Evolutionary conservation across 257 asterid species (phyloP).

Genomic region (Solanum pennellii): DNA sequence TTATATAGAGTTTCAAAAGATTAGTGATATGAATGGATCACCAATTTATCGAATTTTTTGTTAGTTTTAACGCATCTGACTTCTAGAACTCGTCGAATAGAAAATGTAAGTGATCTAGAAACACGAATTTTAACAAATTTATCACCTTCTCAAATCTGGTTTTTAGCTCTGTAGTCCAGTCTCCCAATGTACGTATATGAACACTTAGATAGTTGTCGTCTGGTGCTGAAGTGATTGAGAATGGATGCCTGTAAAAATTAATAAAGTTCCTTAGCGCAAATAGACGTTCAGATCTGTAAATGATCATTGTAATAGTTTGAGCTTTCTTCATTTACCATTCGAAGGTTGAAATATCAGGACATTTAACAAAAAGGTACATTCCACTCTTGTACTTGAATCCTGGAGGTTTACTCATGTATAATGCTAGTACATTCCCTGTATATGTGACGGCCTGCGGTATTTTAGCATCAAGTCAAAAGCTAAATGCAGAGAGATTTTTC

Average conservation of each 20-base stretch:
- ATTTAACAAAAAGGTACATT: conserved; percentile 85
- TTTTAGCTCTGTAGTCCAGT: conserved; percentile 84
- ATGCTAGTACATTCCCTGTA: conserved; percentile 76
- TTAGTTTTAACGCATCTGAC: neutral
- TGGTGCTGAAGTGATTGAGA: conserved; percentile 97
- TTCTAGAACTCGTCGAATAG: neutral
- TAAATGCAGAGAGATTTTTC: neutral
- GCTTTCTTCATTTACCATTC: conserved; percentile 49
- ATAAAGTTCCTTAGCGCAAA: neutral
- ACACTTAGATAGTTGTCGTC: conserved; percentile 68
- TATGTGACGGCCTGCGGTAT: conserved; percentile 67
- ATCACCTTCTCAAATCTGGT: conserved; percentile 52
- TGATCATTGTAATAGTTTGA: neutral
- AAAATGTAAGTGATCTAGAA: neutral
- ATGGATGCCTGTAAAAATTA: conserved; percentile 63
- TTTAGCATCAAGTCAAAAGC: neutral
- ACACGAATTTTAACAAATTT: neutral
- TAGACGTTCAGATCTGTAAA: neutral
- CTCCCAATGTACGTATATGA: conserved; percentile 80
- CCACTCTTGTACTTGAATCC: conserved; percentile 94
- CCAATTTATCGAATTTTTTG: neutral
- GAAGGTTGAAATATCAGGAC: conserved; percentile 63
- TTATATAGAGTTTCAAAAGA: neutral
- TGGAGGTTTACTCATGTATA: conserved; percentile 72
- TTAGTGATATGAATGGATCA: neutral